phyloP scores from a whole-genome alignment of 2,329 filamentous ascomycete genomes.

The Sarocladiaceae sp. region DNA sequence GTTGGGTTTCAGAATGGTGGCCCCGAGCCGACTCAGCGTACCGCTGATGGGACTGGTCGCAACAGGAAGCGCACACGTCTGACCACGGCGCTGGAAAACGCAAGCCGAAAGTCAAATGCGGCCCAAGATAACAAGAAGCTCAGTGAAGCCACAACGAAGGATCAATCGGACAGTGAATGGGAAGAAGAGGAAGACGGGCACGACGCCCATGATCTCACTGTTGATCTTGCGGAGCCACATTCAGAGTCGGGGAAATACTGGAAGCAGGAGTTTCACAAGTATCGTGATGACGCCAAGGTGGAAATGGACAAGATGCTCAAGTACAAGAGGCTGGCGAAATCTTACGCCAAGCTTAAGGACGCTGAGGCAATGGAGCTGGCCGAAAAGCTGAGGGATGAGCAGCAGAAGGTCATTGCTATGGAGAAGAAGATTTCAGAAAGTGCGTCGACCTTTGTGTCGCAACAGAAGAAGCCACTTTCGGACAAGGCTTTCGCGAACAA shows the following conservation, averaged over 20 bases:
- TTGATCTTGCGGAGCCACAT: slow-evolving; percentile 69
- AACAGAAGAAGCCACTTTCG: slow-evolving; percentile 23
- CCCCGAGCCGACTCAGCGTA: slow-evolving; percentile 18
- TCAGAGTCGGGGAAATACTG: slow-evolving; percentile 75
- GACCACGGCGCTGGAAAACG: slow-evolving; percentile 42
- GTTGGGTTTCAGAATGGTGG: slow-evolving; percentile 31
- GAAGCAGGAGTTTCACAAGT: slow-evolving; percentile 73
- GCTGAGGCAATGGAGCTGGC: slow-evolving; percentile 62
- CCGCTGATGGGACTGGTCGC: slow-evolving; percentile 19
- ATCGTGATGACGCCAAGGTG: slow-evolving; percentile 65
- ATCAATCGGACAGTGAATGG: slow-evolving; percentile 43
- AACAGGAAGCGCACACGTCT: slow-evolving; percentile 36
- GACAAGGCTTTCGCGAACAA: slow-evolving; percentile 43
- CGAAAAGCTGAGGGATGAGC: slow-evolving; percentile 64
- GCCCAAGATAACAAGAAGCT: slow-evolving; percentile 13
- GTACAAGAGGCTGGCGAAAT: slow-evolving; percentile 77
- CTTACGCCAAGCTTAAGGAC: slow-evolving; percentile 75
- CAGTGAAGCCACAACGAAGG: slow-evolving; percentile 12
- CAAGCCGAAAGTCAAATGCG: slow-evolving; percentile 23
- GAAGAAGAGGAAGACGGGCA: slow-evolving; percentile 46
- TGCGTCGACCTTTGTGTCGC: slow-evolving; percentile 48
- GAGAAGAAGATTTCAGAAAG: slow-evolving; percentile 60
- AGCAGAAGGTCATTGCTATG: slow-evolving; percentile 59
- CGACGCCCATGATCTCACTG: slow-evolving; percentile 55
- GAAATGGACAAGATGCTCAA: slow-evolving; percentile 75